Conservation (phyloP, 176 grass and related monocot species). For the Aegilops longissima region DNA sequence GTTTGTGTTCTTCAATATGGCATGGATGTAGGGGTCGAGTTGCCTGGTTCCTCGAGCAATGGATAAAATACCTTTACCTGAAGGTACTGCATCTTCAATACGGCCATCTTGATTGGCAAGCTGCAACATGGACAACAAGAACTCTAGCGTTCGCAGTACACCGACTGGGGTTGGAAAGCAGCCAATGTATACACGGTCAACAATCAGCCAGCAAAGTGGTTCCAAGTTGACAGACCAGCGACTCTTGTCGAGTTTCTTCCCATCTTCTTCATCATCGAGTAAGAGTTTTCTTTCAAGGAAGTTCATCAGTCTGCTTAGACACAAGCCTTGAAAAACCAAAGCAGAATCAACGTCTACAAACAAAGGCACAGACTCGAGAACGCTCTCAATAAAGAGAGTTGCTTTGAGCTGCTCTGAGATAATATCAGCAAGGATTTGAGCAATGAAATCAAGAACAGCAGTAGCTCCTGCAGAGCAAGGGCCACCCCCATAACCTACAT, state of each 20-base stretch:
- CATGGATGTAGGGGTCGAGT: constrained; percentile 95
- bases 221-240: constrained; percentile 95
- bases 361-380: constrained; percentile 87
- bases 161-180: constrained; percentile 91
- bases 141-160: constrained; percentile 81
- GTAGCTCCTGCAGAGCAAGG: constrained; percentile 96
- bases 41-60: constrained; percentile 86
- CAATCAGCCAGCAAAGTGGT: constrained; percentile 91
- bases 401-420: constrained; percentile 90
- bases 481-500: constrained; percentile 94
- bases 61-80: constrained; percentile 91
- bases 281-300: constrained; percentile 94
- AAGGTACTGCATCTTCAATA: constrained; percentile 83
- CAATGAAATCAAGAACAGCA: constrained; percentile 96
- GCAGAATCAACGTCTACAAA: constrained; percentile 83
- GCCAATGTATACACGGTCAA: constrained; percentile 95
- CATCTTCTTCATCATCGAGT: constrained; percentile 94
- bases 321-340: constrained; percentile 96
- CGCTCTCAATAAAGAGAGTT: constrained; percentile 72
- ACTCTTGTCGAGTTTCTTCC: constrained; percentile 88
- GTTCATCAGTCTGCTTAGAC: constrained; percentile 97
- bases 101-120: constrained; percentile 96
- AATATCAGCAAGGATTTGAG: constrained; percentile 92
- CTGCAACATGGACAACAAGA: constrained; percentile 95
- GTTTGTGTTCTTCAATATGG: constrained; percentile 98